These are phyloP conservation scores for Chrysoporthe deuterocubensis DNA, from an alignment of 2,329 filamentous ascomycete genomes.

Conservation along the genomic window DNA sequence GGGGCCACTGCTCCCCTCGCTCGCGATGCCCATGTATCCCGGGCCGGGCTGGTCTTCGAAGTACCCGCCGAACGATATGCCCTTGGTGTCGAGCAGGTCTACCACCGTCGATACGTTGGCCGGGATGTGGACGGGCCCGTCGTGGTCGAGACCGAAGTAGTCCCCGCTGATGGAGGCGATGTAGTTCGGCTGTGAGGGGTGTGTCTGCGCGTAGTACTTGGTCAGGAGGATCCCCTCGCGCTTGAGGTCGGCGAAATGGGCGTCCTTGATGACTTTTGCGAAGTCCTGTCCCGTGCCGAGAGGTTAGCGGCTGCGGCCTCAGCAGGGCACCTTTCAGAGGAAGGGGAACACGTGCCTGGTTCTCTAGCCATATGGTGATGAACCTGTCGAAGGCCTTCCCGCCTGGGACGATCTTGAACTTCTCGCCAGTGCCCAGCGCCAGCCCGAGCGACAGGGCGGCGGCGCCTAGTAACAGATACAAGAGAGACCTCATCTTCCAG, in stretches of 20 bases:
- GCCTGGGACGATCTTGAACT: conserved; percentile 38
- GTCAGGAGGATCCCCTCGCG: conserved; percentile 50
- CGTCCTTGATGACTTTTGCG: conserved; percentile 44
- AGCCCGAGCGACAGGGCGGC: conserved; percentile 16
- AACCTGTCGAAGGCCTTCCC: conserved; percentile 45
- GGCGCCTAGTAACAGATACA: conserved; percentile 8
- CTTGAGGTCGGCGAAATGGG: conserved; percentile 45
- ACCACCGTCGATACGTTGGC: conserved; percentile 51
- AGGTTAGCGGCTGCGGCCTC: neutral
- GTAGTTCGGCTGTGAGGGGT: conserved; percentile 80
- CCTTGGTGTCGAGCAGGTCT: conserved; percentile 47
- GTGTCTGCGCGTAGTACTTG: conserved; percentile 66
- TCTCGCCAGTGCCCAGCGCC: conserved; percentile 24
- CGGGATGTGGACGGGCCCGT: conserved; percentile 48
- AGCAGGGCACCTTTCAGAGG: neutral
- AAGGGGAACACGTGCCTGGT: conserved; percentile 40
- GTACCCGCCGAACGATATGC: conserved; percentile 50
- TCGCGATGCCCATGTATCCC: conserved; percentile 50
- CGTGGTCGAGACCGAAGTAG: conserved; percentile 58
- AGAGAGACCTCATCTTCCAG: conserved; percentile 17
- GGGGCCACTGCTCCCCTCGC: conserved; percentile 38
- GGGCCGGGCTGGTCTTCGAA: conserved; percentile 51
- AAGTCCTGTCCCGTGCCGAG: conserved; percentile 45
- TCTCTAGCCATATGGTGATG: conserved; percentile 51
- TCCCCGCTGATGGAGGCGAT: conserved; percentile 70